These are phyloP conservation scores for Chytriomyces hyalinus DNA, from an alignment of 192 early-diverging fungal species.

Conservation along the genomic window DNA sequence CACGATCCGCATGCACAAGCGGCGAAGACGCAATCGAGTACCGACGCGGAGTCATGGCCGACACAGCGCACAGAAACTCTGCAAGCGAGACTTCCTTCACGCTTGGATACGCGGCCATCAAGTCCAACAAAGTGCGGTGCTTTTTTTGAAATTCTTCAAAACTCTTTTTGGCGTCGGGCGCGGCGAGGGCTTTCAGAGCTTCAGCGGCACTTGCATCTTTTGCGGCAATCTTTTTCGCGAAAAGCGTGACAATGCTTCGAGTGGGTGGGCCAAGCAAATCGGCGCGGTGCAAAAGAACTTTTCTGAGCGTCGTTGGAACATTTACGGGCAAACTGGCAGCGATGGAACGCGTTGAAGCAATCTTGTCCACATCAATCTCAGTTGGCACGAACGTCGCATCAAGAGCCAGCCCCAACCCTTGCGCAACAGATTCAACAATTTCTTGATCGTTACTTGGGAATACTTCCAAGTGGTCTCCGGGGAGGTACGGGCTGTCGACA, in stretches of 20 bases:
- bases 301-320: conserved; percentile 51
- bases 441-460: conserved; percentile 46
- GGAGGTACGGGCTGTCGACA: conserved; percentile 38
- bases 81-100: conserved; percentile 43
- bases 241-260: conserved; percentile 45
- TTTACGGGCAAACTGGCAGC: conserved; percentile 38
- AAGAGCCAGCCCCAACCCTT: conserved; percentile 52
- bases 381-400: conserved; percentile 52
- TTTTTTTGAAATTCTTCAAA: conserved; percentile 50
- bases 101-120: conserved; percentile 46
- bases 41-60: conserved; percentile 39
- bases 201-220: conserved; percentile 33
- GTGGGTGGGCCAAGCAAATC: conserved; percentile 53
- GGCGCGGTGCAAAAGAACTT: conserved; percentile 54
- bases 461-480: conserved; percentile 65
- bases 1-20: background rate
- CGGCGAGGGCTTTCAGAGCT: conserved; percentile 32
- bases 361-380: conserved; percentile 38
- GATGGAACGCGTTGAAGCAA: conserved; percentile 53
- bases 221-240: conserved; percentile 36
- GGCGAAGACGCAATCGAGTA: conserved; percentile 47
- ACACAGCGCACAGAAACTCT: conserved; percentile 49
- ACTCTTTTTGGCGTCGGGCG: conserved; percentile 39
- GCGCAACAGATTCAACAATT: conserved; percentile 50
- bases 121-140: conserved; percentile 55